These are phyloP conservation scores for Choanephora cucurbitarum DNA, from an alignment of 371 early-diverging fungal species.

Conservation along the genomic window DNA sequence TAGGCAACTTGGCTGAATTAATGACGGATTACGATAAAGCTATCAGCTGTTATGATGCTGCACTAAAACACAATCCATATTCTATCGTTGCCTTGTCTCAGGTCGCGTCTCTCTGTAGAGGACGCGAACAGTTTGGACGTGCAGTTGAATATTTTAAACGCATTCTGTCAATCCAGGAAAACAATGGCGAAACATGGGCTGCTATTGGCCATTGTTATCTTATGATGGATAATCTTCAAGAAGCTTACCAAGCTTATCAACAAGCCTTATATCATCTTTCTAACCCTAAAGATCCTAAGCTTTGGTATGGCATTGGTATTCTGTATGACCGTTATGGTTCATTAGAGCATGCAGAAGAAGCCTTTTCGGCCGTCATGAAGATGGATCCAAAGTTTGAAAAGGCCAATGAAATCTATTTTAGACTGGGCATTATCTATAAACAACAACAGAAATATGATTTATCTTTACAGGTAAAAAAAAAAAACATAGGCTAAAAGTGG, in stretches of 20 bases:
- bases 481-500: not conserved
- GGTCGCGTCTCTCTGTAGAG: conserved; percentile 71
- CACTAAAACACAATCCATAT: conserved; percentile 88
- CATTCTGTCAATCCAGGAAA: conserved; percentile 72
- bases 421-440: conserved; percentile 94
- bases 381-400: conserved; percentile 89
- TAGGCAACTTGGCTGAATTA: conserved; percentile 69
- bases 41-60: conserved; percentile 79
- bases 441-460: conserved; percentile 85
- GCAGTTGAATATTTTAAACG: conserved; percentile 69
- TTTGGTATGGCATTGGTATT: conserved; percentile 97
- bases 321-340: conserved; percentile 94
- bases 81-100: conserved; percentile 76
- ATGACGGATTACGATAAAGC: conserved; percentile 82
- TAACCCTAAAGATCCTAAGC: conserved; percentile 84
- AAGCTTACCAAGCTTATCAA: conserved; percentile 70
- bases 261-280: conserved; percentile 61
- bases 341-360: conserved; percentile 93
- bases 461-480: conserved; percentile 79
- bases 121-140: conserved; percentile 63
- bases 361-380: conserved; percentile 83
- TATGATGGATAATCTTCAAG: conserved; percentile 90
- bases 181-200: conserved; percentile 91
- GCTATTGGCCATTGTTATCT: conserved; percentile 92
- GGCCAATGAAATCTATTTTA: conserved; percentile 94